These are phyloP conservation scores for Ogataea methylovora DNA, from an alignment of 805 yeast genomes.

Conservation along the genomic window DNA sequence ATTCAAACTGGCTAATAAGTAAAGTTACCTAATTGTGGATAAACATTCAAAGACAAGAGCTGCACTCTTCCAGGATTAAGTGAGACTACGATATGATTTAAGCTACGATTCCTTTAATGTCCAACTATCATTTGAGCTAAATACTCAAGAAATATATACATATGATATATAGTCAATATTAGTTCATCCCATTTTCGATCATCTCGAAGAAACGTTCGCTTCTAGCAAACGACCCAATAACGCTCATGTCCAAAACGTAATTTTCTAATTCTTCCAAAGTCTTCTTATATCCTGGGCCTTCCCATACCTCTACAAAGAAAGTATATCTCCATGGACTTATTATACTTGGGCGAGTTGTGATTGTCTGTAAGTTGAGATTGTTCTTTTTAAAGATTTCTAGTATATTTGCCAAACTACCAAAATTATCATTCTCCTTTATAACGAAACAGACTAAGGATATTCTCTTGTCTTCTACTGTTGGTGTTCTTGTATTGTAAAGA, in stretches of 20 bases:
- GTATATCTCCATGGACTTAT: constrained; percentile 70
- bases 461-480: constrained; percentile 11
- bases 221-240: constrained; percentile 42
- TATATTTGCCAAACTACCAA: constrained; percentile 70
- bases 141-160: too few relatives aligned
- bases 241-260: constrained; percentile 41
- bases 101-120: too few relatives aligned
- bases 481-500: constrained; percentile 2
- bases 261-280: constrained; percentile 36
- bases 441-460: constrained; percentile 61
- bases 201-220: constrained; percentile 18
- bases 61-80: too few relatives aligned
- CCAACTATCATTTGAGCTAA: too few relatives aligned
- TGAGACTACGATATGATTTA: too few relatives aligned
- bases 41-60: too few relatives aligned
- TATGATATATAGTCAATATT: too few relatives aligned
- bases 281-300: constrained; percentile 16
- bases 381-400: constrained; percentile 48
- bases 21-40: too few relatives aligned
- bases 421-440: constrained; percentile 49
- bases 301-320: constrained; percentile 67
- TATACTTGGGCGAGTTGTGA: constrained; percentile 71
- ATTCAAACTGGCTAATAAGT: constrained; percentile 62
- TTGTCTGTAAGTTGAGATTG: constrained; percentile 58
- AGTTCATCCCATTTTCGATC: constrained; percentile 14